Base-by-base conservation (phyloP, 2,329 filamentous ascomycete species). In the Venturia asperata region DNA sequence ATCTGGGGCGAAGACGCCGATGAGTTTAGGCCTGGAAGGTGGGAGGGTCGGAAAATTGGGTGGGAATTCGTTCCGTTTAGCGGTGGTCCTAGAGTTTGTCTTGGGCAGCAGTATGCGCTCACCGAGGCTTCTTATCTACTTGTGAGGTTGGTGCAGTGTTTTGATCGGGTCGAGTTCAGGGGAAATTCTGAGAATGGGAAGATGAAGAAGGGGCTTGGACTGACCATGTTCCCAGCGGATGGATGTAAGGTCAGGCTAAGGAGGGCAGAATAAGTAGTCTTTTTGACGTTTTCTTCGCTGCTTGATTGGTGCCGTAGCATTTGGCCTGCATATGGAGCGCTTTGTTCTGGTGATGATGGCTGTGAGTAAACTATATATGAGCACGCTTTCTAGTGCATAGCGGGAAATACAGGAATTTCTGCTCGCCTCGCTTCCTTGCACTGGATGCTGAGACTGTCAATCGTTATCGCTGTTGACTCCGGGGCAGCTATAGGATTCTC, bases 1-100 rank as follows among this genome's bases (percentile, higher is more conserved):
- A 63, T 77, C 1, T 77, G 72, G 71, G 75, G 76, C 2, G 61
- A 67, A 1, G 75, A 77, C 61, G 75, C 74, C 0, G 70, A 74
- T 1, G 71, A 71, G 10, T 77, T 76, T 62, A 70, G 66, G 27
- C 76, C 75, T 0, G 74, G 75, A 34, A 69, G 76, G 71, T 68
- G 75, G 75, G 66, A 67, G 42, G 67, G 62, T 34, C 13, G 61
- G 39, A 68, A 65, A 56, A 27, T 41, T 41, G 67, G 61, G 15
- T 67, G 67, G 69, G 55, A 55, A 1, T 69, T 64, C 63, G 42
- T 69, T 34, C 68, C 68, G 39, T 69, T 69, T 55, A 56, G 37
- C 56, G 68, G 68, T 49, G 70, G 70, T 7, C 64, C 68, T 45
- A 67, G 70, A 34, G 67, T 70, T 34, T 70, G 70, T 64, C 60